These are phyloP conservation scores for Chaetomium tenue DNA, from an alignment of 495 filamentous ascomycete species.

Conservation along the genomic window DNA sequence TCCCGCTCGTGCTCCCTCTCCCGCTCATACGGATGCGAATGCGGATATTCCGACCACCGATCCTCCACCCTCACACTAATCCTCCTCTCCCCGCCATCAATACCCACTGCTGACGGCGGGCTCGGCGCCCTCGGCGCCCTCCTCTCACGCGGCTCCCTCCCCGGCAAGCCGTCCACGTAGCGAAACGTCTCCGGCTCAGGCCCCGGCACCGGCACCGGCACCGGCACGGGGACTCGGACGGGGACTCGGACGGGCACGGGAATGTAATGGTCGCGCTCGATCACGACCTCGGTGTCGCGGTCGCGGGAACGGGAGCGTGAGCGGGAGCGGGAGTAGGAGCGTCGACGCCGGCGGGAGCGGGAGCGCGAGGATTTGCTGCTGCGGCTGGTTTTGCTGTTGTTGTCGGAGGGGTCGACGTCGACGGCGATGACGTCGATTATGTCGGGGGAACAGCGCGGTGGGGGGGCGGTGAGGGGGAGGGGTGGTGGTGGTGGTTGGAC, in stretches of 20 bases:
- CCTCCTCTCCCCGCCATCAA: conserved; percentile 11
- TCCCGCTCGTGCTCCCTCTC: no score
- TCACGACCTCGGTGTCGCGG: conserved; percentile 45
- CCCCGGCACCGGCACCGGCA: conserved; percentile 25
- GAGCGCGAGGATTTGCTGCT: conserved; percentile 22
- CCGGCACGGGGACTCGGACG: conserved; percentile 33
- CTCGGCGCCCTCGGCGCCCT: neutral
- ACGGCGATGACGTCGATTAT: conserved; percentile 53
- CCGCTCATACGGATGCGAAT: neutral
- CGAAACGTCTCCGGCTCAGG: conserved; percentile 48
- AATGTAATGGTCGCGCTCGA: conserved; percentile 48
- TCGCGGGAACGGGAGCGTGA: conserved; percentile 28
- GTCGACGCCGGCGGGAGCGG: conserved; percentile 30
- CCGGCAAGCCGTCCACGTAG: conserved; percentile 45
- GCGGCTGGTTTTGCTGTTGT: conserved; percentile 4
- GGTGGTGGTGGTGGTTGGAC: conserved; percentile 34
- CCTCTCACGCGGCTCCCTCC: conserved; percentile 7
- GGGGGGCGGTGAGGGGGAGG: conserved; percentile 14
- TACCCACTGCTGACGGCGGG: neutral
- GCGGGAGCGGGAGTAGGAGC: conserved; percentile 28
- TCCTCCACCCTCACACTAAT: conserved; percentile 23
- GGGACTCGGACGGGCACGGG: conserved; percentile 40
- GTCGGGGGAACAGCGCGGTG: conserved; percentile 35
- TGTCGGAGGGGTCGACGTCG: conserved; percentile 46
- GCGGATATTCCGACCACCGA: conserved; percentile 6